These are phyloP conservation scores for Phytophthora ramorum DNA, from an alignment of 352 stramenopile genomes.

Conservation along the genomic window DNA sequence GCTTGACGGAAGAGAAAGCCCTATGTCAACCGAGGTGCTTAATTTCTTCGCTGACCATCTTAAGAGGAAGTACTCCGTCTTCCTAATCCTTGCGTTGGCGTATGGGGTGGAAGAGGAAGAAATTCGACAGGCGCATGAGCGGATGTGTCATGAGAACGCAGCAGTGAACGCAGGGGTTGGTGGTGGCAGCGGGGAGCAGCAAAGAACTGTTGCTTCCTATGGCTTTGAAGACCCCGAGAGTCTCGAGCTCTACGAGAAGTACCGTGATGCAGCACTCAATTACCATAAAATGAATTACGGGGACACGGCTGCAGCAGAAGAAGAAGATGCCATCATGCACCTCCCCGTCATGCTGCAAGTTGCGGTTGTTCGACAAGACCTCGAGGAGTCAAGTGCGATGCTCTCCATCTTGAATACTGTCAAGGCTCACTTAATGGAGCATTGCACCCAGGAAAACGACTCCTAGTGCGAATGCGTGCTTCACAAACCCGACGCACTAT, in stretches of 20 bases:
- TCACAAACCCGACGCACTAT: not conserved
- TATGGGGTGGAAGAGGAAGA: slow-evolving; percentile 81
- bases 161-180: slow-evolving; percentile 77
- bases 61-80: slow-evolving; percentile 90
- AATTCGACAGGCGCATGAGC: slow-evolving; percentile 82
- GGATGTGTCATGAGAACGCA: slow-evolving; percentile 84
- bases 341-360: slow-evolving; percentile 90
- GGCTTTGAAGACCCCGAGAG: slow-evolving; percentile 83
- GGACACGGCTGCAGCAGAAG: slow-evolving; percentile 72
- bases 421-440: slow-evolving; percentile 66
- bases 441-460: slow-evolving; percentile 64
- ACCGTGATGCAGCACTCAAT: slow-evolving; percentile 79
- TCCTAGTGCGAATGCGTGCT: slow-evolving; percentile 23
- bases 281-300: slow-evolving; percentile 91
- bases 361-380: slow-evolving; percentile 67
- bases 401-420: slow-evolving; percentile 78
- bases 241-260: slow-evolving; percentile 86
- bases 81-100: slow-evolving; percentile 81
- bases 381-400: slow-evolving; percentile 80
- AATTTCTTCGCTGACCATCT: slow-evolving; percentile 88
- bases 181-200: slow-evolving; percentile 65
- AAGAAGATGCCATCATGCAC: slow-evolving; percentile 92
- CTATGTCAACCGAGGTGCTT: slow-evolving; percentile 66
- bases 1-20: slow-evolving; percentile 47
- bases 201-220: slow-evolving; percentile 58